Percentiles rank a stretch among this genome's conserved stretches.
Evolutionary conservation across 176 grass and related monocot species (phyloP).

Genomic region (Musa troglodytarum): DNA sequence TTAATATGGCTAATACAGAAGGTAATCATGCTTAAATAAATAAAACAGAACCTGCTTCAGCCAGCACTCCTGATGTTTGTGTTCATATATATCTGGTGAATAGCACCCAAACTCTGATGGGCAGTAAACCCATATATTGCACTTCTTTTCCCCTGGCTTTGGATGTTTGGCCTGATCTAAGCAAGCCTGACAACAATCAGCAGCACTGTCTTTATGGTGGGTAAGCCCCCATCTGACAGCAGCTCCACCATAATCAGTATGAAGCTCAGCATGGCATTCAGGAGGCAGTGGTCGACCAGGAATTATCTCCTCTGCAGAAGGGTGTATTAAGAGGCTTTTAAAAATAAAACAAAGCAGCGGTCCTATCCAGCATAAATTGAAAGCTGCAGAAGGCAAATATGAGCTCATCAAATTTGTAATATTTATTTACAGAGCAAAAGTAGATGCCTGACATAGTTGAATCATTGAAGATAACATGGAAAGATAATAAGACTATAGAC

Average conservation of each 20-base stretch:
- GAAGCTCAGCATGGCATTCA: slow-evolving; percentile 8
- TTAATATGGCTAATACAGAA: no score
- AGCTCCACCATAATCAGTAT: slow-evolving; percentile 47
- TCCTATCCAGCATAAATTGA: background rate
- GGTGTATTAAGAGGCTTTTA: background rate
- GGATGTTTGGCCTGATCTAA: slow-evolving; percentile 75
- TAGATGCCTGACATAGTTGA: background rate
- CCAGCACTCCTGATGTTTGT: slow-evolving; percentile 98
- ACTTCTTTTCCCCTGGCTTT: slow-evolving; percentile 67
- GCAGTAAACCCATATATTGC: slow-evolving; percentile 97
- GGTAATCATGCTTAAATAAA: no score
- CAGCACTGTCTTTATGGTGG: slow-evolving; percentile 75
- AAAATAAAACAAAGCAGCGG: background rate
- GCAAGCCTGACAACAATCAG: slow-evolving; percentile 86
- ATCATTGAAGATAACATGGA: background rate
- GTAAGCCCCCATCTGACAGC: slow-evolving; percentile 91
- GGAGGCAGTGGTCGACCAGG: slow-evolving; percentile 8
- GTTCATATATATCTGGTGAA: slow-evolving; percentile 86
- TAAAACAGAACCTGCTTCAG: slow-evolving; percentile 60
- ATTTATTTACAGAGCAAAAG: slow-evolving; percentile 15
- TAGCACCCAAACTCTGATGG: slow-evolving; percentile 86
- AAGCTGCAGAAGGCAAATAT: slow-evolving; percentile 33
- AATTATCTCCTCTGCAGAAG: background rate
- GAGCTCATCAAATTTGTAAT: slow-evolving; percentile 55
- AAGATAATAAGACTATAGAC: background rate